phyloP scores from a whole-genome alignment of 371 early-diverging fungal species.

The Lichtheimia corymbifera region DNA sequence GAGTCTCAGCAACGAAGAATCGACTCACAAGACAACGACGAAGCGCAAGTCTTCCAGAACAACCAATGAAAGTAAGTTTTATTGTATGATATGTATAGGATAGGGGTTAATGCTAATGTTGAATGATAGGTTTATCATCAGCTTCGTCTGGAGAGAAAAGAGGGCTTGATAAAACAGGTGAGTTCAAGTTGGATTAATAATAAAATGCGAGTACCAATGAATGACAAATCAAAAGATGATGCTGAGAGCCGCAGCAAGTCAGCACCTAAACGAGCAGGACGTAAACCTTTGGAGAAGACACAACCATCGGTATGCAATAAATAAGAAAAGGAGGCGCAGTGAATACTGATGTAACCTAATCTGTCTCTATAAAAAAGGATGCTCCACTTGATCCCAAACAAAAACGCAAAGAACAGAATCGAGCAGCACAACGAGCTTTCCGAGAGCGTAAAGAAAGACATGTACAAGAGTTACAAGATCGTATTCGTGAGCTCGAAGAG shows the following conservation, averaged over 20 bases:
- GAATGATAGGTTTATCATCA: background rate
- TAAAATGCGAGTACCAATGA: background rate
- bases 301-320: constrained; percentile 22
- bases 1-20: background rate
- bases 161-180: constrained; percentile 10
- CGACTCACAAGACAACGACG: background rate
- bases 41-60: constrained; percentile 12
- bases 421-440: constrained; percentile 80
- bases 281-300: constrained; percentile 39
- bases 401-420: constrained; percentile 78
- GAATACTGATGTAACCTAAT: background rate
- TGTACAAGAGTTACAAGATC: constrained; percentile 62
- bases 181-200: background rate
- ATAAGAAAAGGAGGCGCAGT: background rate
- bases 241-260: constrained; percentile 3
- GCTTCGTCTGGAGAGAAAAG: constrained; percentile 9
- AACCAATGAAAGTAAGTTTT: background rate
- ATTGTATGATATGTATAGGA: background rate
- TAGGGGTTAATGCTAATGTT: background rate
- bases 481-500: constrained; percentile 65
- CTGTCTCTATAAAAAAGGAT: constrained; percentile 2
- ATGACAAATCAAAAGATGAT: background rate
- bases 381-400: constrained; percentile 42
- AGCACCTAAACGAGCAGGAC: constrained; percentile 36
- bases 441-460: constrained; percentile 75